These are phyloP conservation scores for Colletotrichum somersetense DNA, from an alignment of 2,329 filamentous ascomycete species.

Conservation along the genomic window DNA sequence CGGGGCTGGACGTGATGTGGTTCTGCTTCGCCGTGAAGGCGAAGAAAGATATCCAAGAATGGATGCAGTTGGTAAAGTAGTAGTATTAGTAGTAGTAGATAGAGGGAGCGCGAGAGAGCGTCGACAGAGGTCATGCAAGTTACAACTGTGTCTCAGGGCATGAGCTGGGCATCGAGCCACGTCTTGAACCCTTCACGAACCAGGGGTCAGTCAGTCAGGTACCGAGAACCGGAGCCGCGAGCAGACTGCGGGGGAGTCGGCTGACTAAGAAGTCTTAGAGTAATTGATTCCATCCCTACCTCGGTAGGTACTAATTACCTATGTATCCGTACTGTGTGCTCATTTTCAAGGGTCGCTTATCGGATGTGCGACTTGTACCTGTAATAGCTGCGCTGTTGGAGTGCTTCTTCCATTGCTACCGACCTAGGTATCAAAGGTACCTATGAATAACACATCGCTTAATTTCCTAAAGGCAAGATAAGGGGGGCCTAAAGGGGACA, in stretches of 20 bases:
- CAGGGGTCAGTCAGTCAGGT: constrained; percentile 12
- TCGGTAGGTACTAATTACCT: background rate
- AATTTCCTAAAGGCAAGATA: too few species aligned
- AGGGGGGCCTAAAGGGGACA: too few species aligned
- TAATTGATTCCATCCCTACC: background rate
- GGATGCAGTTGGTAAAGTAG: background rate
- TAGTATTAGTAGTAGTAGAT: background rate
- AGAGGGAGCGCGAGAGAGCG: background rate
- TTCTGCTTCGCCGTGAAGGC: background rate
- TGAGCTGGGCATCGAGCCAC: constrained; percentile 2
- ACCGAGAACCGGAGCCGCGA: constrained; percentile 27
- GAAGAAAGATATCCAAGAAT: background rate
- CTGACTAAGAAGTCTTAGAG: constrained; percentile 4
- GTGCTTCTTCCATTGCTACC: too few species aligned
- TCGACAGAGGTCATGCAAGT: constrained; percentile 8
- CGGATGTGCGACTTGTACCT: background rate
- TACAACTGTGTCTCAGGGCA: constrained; percentile 1
- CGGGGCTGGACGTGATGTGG: background rate
- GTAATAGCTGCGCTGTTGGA: too few species aligned
- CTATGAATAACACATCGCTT: too few species aligned
- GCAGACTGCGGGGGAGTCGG: constrained; percentile 22
- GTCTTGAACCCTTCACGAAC: constrained; percentile 6
- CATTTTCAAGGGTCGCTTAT: background rate
- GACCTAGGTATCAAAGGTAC: too few species aligned
- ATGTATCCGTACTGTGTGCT: too few species aligned